These are phyloP conservation scores for Hirsutella thompsonii DNA, from an alignment of 2,329 filamentous ascomycete species.

Conservation along the genomic window DNA sequence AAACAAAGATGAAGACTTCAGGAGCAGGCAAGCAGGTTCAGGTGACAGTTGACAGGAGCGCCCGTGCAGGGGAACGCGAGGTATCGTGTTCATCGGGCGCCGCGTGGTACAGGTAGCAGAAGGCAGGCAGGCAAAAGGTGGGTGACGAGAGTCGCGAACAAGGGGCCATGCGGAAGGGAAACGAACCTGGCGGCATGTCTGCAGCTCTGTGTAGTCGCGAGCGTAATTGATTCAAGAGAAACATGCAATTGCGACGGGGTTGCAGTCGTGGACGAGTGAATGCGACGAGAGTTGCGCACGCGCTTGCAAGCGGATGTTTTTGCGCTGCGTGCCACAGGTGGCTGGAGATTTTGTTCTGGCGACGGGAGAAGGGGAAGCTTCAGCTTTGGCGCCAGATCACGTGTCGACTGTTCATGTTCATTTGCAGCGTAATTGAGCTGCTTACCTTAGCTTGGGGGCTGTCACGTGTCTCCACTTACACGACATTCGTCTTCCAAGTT, in stretches of 20 bases:
- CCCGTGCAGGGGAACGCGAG: not conserved
- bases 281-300: not conserved
- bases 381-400: no score
- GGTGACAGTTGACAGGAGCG: not conserved
- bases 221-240: constrained; percentile 2
- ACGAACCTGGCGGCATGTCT: constrained; percentile 15
- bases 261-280: not conserved
- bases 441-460: no score
- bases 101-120: not conserved
- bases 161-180: not conserved
- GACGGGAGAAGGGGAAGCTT: no score
- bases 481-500: no score
- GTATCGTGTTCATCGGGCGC: not conserved
- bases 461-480: no score
- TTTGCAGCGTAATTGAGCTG: no score
- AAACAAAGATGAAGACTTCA: no score
- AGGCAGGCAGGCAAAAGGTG: not conserved
- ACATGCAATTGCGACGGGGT: constrained; percentile 3
- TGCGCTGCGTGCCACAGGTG: not conserved
- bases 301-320: not conserved
- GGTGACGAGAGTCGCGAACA: not conserved
- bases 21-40: not conserved
- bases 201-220: not conserved
- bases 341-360: no score
- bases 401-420: no score